Base-by-base conservation (phyloP, 768 basidiomycete genomes). In the Lactarius sp. region DNA sequence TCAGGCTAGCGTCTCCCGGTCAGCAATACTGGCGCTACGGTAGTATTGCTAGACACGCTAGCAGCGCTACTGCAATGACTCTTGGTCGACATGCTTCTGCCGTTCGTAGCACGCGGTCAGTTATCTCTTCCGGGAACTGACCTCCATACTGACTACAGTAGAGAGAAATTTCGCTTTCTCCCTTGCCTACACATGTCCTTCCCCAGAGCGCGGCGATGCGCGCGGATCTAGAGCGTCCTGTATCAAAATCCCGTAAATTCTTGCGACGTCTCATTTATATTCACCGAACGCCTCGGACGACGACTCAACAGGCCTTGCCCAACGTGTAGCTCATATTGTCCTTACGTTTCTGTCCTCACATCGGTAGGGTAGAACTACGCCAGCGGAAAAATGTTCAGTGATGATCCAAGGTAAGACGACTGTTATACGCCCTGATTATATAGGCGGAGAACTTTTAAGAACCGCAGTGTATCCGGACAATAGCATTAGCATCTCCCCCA, bases 381-480 rank as follows among this genome's bases (percentile, higher is more conserved):
- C 44, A 51, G 31, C 53, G 22, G 27, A 52, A 50, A 42, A 36
- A 36, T 10, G 20, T 39, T 27, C 36, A 14, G 18, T 37, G 53
- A 59, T 50, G 46, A 42, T 7, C 49, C 56, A 53, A 34, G 44
- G 42, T 14, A 57, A 41, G 18, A 14, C 2, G 27, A 27, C 20
- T 41, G 41, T 64, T 53, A 60, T 51, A 50, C 31, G 4, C 18
- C 58, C 58, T 31, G 27, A 36, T 51, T 59, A 51, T 2, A 16
- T 36, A 10, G 54, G 36, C 22, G 33, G 49, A 14, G 53, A 44
- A 22, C 59, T 50, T 60, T 61, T 65, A 65, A 65, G 64, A 60
- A 56, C 34, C 34, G 51, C 31, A 20, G 42, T 46, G 16, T 10
- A 14, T 46, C 20, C 22, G 20, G 44, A 20, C 53, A 36, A 49